Evolutionary conservation across 208 protist species (phyloP), one percentile per base, ranked within the genome.

Genomic region (Wallacemonas collosoma): DNA sequence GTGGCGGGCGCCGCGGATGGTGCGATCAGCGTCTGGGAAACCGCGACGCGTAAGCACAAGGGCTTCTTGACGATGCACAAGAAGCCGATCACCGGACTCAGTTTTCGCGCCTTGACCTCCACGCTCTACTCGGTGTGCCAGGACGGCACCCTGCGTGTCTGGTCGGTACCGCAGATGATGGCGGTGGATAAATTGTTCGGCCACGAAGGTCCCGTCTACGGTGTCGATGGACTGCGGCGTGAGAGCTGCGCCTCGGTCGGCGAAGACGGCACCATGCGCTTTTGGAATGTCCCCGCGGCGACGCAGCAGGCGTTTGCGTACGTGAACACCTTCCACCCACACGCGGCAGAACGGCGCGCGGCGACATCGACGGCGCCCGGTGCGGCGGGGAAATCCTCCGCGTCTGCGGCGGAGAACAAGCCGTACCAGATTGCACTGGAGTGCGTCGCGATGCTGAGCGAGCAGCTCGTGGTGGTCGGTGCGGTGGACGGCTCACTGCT

Each of bases 121-220:
- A 91, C 79, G 36, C 86, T 97, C 5, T 88, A 88, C 78, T 93
- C 85, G 17, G 69, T 78, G 71, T 89, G 89, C 68, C 72, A 80
- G 62, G 93, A 97, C 77, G 81, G 82, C 56, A 93, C 90, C 67
- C 73, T 97, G 63, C 91, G 91, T 15, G 91, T 97, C 71, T 97
- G 91, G 91, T 85, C 82, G 9, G 82, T 91, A 73, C 87, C 89
- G 70, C 82, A 94, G 79, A 95, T 95, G 88, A 83, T 90, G 56
- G 76, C 82, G n/a, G 71, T 87, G 38, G 93, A 97, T 77, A 90
- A 87, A 71, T 78, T 97, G 14, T 97, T 93, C 73, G 93, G 93
- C 26, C 93, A 97, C 71, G 81, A 87, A 44, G 91, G 93, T 5
- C 38, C 72, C 2, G 81, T 95, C 14, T 76, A 84, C 57, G 77